phyloP scores from a whole-genome alignment of 2,329 filamentous ascomycete genomes.

The Penicillium glabrum region DNA sequence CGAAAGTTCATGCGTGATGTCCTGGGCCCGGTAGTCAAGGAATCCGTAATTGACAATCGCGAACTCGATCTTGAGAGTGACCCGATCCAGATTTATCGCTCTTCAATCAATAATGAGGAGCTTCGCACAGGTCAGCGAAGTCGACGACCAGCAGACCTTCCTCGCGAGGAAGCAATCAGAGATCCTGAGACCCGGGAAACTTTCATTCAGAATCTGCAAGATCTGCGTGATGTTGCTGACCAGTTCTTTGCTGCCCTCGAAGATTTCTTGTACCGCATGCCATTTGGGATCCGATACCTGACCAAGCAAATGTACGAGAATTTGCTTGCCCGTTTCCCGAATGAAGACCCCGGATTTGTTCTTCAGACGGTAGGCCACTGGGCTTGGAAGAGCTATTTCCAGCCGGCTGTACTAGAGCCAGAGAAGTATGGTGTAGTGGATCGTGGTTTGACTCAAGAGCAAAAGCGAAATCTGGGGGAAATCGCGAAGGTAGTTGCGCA shows the following conservation, averaged over 20 bases:
- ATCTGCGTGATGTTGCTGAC: constrained; percentile 90
- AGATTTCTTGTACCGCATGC: constrained; percentile 81
- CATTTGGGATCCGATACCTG: constrained; percentile 87
- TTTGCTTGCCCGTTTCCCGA: constrained; percentile 73
- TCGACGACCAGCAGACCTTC: constrained; percentile 76
- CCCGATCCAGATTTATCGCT: constrained; percentile 94
- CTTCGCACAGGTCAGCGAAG: constrained; percentile 85
- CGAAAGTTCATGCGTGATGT: constrained; percentile 89
- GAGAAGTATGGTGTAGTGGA: constrained; percentile 94
- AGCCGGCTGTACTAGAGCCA: constrained; percentile 83
- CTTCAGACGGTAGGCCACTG: constrained; percentile 85
- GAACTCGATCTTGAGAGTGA: constrained; percentile 93
- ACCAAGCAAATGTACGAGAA: constrained; percentile 81
- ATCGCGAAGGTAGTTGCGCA: constrained; percentile 91
- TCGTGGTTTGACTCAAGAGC: constrained; percentile 80
- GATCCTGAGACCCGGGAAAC: constrained; percentile 88
- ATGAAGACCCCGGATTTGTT: constrained; percentile 73
- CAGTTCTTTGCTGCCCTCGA: constrained; percentile 82
- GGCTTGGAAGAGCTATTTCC: constrained; percentile 92
- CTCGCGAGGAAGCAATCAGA: constrained; percentile 90
- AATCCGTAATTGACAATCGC: constrained; percentile 90
- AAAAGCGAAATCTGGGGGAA: constrained; percentile 88
- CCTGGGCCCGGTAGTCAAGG: constrained; percentile 78
- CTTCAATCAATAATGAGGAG: constrained; percentile 95
- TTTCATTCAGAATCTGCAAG: constrained; percentile 92